Evolutionary conservation across 1,284 basidiomycete genomes (phyloP), one percentile per base, ranked within the genome.

Genomic region (Vanrija pseudolonga): DNA sequence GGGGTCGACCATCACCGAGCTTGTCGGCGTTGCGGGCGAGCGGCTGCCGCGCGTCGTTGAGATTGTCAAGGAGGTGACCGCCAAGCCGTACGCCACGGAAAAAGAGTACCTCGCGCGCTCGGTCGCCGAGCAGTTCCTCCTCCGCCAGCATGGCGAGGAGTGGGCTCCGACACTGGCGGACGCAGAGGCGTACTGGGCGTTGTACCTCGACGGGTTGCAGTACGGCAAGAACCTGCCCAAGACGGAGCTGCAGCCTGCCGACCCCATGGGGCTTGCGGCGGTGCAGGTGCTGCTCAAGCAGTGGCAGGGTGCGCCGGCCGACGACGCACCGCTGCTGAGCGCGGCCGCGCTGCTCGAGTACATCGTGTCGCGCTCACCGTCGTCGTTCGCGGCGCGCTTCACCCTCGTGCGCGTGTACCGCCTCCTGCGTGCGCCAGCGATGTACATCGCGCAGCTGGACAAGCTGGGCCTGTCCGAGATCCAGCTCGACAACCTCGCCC

Each of bases 161-260:
- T 61, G 63, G 53, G 23, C 28, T 9, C 58, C 59, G 6, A 42
- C 47, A 1, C 11, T 53, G 11, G 52, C 52, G 8, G 62, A 63
- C 32, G 52, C 62, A 8, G 38, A 51, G 15, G 37, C 48, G 15
- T 57, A 62, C 19, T 73, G 71, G 71, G 45, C 45, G 19, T 45
- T 72, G 38, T 74, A 72, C 52, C 19, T 40, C 4, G 51, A 53
- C 15, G 72, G 71, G 0, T 47, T 67, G 20, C 45, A 50, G 47
- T 69, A 71, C 53, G 69, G 69, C 22, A 47, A 50, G 15, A 64
- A 65, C 45, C 52, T 72, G 11, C 65, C 69, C 0, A 63, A 61
- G 41, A 72, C 68, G 6, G 72, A 74, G 47, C 59, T 69, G 23
- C 66, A 69, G 52, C 65, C 66, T 0, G 65, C 70, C 1, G 69